Percentiles rank a stretch among this genome's conserved stretches.
These are phyloP conservation scores for Penicillium sp. DNA, from an alignment of 2,329 filamentous ascomycete species.

Conservation along the genomic window DNA sequence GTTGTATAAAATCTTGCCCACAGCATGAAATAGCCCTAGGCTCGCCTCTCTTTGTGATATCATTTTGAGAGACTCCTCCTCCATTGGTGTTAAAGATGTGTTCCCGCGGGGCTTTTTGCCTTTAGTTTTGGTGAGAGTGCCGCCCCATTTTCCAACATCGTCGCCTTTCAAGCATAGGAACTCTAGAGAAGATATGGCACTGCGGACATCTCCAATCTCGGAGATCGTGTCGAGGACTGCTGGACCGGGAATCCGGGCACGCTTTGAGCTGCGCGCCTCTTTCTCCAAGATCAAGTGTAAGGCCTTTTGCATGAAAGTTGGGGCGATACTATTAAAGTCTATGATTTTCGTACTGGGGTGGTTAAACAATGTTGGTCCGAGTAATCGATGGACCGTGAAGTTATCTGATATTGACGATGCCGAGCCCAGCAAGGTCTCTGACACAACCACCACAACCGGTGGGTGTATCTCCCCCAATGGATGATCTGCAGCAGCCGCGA, in stretches of 20 bases:
- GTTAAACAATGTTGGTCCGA: slow-evolving; percentile 81
- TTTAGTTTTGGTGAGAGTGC: slow-evolving; percentile 70
- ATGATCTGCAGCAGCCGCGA: slow-evolving; percentile 66
- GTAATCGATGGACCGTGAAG: slow-evolving; percentile 85
- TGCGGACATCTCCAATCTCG: slow-evolving; percentile 88
- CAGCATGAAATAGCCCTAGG: slow-evolving; percentile 91
- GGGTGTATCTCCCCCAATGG: slow-evolving; percentile 49
- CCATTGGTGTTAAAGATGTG: slow-evolving; percentile 65
- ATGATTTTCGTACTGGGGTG: slow-evolving; percentile 78
- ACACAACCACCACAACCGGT: slow-evolving; percentile 86
- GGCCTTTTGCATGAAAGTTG: slow-evolving; percentile 81
- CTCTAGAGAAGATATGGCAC: slow-evolving; percentile 86
- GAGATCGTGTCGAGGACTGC: slow-evolving; percentile 75
- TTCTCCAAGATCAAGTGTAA: slow-evolving; percentile 80
- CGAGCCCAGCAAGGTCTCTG: slow-evolving; percentile 84
- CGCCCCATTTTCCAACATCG: slow-evolving; percentile 70
- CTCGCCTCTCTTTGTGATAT: slow-evolving; percentile 86
- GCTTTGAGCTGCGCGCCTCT: slow-evolving; percentile 75
- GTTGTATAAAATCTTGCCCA: slow-evolving; percentile 96
- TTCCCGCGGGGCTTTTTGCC: slow-evolving; percentile 58
- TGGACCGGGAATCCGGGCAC: slow-evolving; percentile 73
- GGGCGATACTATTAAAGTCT: slow-evolving; percentile 90
- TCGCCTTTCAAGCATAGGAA: slow-evolving; percentile 87
- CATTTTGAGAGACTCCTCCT: slow-evolving; percentile 75
- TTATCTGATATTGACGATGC: slow-evolving; percentile 83